Base-by-base conservation (phyloP, 164 flowering plant species). In the Vitis riparia region DNA sequence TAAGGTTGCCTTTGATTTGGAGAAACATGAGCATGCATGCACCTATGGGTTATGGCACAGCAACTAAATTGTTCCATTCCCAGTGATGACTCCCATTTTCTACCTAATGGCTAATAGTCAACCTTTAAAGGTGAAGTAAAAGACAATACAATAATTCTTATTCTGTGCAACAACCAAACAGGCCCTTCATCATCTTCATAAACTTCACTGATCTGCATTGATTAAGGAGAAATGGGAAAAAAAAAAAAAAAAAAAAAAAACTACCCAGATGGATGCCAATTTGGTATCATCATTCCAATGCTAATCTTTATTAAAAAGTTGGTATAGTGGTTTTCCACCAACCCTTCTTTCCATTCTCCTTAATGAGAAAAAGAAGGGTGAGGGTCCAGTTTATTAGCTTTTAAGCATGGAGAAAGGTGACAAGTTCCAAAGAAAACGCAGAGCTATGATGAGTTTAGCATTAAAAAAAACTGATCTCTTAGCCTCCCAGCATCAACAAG, bases 361-460 rank as follows among this genome's bases (percentile, higher is more conserved):
- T 13, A 23, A 59, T 27, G 61, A 58, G 15, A 71, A 55, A 73
- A 68, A 60, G 29, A 19, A 19, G 12, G 17, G 44, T 37, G 56
- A 65, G 73, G 72, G 72, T 23, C 74, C 78, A 44, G 44, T 16
- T n/a, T n/a, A 23, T 29, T 8, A 48, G 47, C 68, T 56, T 69
- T 68, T 27, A 63, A 71, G 67, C 79, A 48, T 59, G 32, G 44
- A 73, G 29, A 66, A 32, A 32, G 55, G 10, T 51, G 23, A 0
- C 7, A 66, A 68, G n/a, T 73, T 59, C 70, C 67, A 49, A 73
- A 58, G 50, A 50, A 56, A 77, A 72, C 69, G 68, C 59, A 59
- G 9, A 68, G 68, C 62, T 59, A 75, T 75, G 68, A 80, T 77
- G 76, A 77, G 60, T 29, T n/a, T 62, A 62, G 71, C 44, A 49